Conservation (phyloP, 768 basidiomycete species). For the Leccinum obscurum region DNA sequence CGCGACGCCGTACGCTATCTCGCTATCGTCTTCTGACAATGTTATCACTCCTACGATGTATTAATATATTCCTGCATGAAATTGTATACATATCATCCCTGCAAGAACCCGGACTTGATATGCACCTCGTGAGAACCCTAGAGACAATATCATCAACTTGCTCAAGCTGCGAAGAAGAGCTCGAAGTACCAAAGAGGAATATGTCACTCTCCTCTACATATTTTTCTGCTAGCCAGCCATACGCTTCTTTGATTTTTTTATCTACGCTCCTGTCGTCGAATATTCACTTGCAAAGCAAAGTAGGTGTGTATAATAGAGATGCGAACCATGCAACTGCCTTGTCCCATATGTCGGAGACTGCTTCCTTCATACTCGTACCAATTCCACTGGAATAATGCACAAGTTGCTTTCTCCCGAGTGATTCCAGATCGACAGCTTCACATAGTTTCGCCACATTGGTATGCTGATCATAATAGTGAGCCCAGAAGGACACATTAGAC, state of each 20-base stretch:
- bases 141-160: not conserved
- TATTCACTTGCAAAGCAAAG: not conserved
- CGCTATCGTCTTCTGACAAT: no score
- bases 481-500: not conserved
- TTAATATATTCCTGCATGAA: no score
- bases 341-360: conserved; percentile 14
- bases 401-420: conserved; percentile 16
- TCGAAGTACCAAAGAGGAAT: not conserved
- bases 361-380: conserved; percentile 25
- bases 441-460: conserved; percentile 1
- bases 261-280: not conserved
- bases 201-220: not conserved
- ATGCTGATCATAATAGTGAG: not conserved
- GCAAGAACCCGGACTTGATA: not conserved
- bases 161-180: not conserved
- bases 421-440: conserved; percentile 9
- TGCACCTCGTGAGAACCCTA: not conserved
- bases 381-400: conserved; percentile 38
- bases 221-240: not conserved
- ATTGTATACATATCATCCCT: not conserved
- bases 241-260: not conserved
- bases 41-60: no score
- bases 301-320: not conserved
- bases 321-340: not conserved
- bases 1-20: no score